These are phyloP conservation scores for Solanum peruvianum DNA, from an alignment of 257 asterid genomes.

Conservation along the genomic window DNA sequence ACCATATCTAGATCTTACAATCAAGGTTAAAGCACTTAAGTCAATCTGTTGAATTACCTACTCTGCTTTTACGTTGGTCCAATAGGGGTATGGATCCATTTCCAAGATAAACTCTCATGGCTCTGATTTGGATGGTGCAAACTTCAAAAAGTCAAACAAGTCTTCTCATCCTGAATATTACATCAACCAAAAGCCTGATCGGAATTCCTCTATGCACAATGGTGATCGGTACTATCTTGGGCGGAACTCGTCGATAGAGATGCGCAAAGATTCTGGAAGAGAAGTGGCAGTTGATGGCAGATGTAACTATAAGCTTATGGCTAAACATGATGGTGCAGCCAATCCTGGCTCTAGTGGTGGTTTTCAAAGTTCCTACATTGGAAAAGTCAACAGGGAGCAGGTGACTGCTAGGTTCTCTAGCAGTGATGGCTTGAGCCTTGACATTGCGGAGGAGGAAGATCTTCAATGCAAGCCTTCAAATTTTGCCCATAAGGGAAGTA, in stretches of 20 bases:
- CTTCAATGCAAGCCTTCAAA: constrained; percentile 22
- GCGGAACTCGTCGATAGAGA: constrained; percentile 23
- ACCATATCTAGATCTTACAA: background rate
- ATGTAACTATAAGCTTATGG: constrained; percentile 24
- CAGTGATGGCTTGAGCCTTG: constrained; percentile 12
- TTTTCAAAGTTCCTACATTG: constrained; percentile 12
- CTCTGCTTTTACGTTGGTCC: background rate
- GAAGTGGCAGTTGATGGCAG: constrained; percentile 15
- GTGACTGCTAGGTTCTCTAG: constrained; percentile 11
- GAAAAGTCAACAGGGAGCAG: constrained; percentile 14
- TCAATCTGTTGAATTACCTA: background rate
- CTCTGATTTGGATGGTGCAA: constrained; percentile 26
- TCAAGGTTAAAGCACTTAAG: background rate
- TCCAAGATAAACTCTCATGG: constrained; percentile 28
- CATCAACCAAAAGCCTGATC: constrained; percentile 23
- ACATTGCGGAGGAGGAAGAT: constrained; percentile 17
- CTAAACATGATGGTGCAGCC: constrained; percentile 20
- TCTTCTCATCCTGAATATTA: constrained; percentile 33
- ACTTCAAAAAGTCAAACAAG: constrained; percentile 18
- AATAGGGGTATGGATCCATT: constrained; percentile 27
- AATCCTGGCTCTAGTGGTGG: constrained; percentile 21
- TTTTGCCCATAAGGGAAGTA: constrained; percentile 10
- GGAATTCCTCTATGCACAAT: constrained; percentile 14
- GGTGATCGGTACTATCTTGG: constrained; percentile 23
- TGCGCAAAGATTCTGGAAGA: constrained; percentile 27